Evolutionary conservation across 768 basidiomycete species (phyloP).

Genomic region (Psilocybe sp.): DNA sequence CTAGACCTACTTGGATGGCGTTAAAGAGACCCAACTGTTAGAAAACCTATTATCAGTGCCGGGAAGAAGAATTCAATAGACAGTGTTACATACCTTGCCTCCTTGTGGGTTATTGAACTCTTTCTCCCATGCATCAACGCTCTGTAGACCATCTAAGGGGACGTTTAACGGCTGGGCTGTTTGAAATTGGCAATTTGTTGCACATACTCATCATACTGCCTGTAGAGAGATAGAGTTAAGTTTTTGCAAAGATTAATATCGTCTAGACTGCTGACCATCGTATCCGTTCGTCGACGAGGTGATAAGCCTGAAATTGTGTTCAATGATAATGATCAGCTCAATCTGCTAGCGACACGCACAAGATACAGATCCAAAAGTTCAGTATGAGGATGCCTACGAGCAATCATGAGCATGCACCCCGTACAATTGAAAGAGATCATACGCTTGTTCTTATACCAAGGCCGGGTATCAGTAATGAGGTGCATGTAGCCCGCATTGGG

Average conservation of each 20-base stretch:
- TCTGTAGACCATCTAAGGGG: conserved; percentile 50
- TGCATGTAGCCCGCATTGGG: conserved; percentile 35
- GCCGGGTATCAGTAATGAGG: conserved; percentile 45
- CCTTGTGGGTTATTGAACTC: conserved; percentile 51
- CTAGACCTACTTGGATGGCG: conserved; percentile 50
- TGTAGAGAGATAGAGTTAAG: conserved; percentile 7
- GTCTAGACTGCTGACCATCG: conserved; percentile 39
- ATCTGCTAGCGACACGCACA: conserved; percentile 34
- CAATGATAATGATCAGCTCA: conserved; percentile 12
- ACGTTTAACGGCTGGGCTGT: neutral
- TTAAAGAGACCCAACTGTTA: conserved; percentile 50
- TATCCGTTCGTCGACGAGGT: conserved; percentile 64
- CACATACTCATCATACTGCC: conserved; percentile 57
- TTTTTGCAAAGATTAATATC: neutral
- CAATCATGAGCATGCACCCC: neutral
- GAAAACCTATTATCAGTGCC: neutral
- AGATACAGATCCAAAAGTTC: conserved; percentile 53
- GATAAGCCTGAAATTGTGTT: conserved; percentile 37
- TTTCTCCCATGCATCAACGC: conserved; percentile 50
- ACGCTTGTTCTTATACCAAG: conserved; percentile 60
- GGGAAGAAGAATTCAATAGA: neutral
- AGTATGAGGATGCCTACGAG: conserved; percentile 42
- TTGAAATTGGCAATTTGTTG: neutral
- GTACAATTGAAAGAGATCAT: neutral
- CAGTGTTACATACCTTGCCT: conserved; percentile 27